Base-by-base conservation (phyloP, 108 stramenopile species). In the Pseudonitzschia delicatissima region DNA sequence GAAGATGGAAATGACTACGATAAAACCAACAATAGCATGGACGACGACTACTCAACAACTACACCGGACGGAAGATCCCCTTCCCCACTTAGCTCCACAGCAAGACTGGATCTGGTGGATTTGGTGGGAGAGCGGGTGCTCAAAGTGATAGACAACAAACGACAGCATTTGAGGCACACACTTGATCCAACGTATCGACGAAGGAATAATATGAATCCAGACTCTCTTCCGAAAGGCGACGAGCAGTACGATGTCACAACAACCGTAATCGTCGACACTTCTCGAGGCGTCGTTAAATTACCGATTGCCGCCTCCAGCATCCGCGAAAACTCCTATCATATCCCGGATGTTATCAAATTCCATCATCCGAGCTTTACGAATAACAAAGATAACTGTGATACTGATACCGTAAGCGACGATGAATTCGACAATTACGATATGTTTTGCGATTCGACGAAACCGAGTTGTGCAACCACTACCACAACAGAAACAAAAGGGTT, bases 311-410 rank as follows among this genome's bases (percentile, higher is more conserved):
- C 69, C 9, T 52, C 64, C 13, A 77, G 73, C 39, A 33, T 64
- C 4, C 75, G 76, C 12, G 28, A 62, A 12, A 79, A 84, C 72
- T 45, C 40, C 3, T 79, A 79, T 53, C 57, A 48, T 40, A 39
- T 79, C 35, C 76, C 83, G n/a, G 69, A 71, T 67, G 58, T 69
- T 11, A 74, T 77, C 39, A 65, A 51, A 53, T 77, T 77, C 72
- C 51, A 35, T 68, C 67, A 70, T 57, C 64, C 69, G 2, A 69
- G 57, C 29, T 13, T 59, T 37, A 39, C 57, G 15, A 50, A 49
- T 27, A 26, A 73, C 9, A 28, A 32, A 27, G 21, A 35, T 51
- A 33, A 63, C 64, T 26, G 26, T 4, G 31, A 45, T 35, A 25
- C 11, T 2, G 25, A 53, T 9, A 57, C 15, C 26, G 47, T 45